Evolutionary conservation across 257 asterid genomes (phyloP).

Genomic region (Ophiorrhiza pumila): DNA sequence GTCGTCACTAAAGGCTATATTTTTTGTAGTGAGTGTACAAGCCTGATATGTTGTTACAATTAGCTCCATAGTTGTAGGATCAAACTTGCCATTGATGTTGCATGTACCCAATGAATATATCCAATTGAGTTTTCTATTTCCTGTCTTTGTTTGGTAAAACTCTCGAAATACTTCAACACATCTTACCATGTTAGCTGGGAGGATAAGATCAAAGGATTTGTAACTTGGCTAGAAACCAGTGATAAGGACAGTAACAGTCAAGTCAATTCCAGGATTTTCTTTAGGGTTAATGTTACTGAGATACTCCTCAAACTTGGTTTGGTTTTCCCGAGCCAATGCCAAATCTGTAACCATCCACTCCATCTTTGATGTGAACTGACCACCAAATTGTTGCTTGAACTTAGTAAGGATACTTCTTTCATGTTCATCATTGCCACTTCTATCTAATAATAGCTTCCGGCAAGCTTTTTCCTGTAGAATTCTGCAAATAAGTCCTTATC

Average conservation of each 20-base stretch:
- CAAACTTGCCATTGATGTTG: conserved; percentile 87
- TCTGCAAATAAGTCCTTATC: conserved; percentile 99
- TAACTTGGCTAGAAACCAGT: conserved; percentile 99
- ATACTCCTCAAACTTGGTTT: conserved; percentile 84
- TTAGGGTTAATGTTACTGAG: conserved; percentile 55
- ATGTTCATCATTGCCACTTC: conserved; percentile 96
- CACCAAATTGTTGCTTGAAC: conserved; percentile 98
- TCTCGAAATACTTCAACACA: conserved; percentile 93
- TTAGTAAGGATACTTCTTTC: conserved; percentile 93
- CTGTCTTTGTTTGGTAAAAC: conserved; percentile 95
- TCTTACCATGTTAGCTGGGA: conserved; percentile 94
- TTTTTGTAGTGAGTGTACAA: too few relatives aligned
- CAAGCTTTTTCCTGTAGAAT: conserved; percentile 98
- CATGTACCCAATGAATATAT: conserved; percentile 97
- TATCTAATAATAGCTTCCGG: conserved; percentile 80
- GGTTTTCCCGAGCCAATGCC: conserved; percentile 94
- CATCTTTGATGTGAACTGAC: conserved; percentile 97
- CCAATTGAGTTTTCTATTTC: conserved; percentile 94
- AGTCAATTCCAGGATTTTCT: conserved; percentile 90
- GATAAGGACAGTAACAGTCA: conserved; percentile 94
- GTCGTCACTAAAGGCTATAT: too few relatives aligned
- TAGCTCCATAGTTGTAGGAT: conserved; percentile 80
- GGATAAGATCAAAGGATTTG: conserved; percentile 94
- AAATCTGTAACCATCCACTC: conserved; percentile 98
- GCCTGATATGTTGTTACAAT: conserved; percentile 96